Evolutionary conservation across 345 rosid genomes (phyloP).

Genomic region (Eucalyptus cloeziana): DNA sequence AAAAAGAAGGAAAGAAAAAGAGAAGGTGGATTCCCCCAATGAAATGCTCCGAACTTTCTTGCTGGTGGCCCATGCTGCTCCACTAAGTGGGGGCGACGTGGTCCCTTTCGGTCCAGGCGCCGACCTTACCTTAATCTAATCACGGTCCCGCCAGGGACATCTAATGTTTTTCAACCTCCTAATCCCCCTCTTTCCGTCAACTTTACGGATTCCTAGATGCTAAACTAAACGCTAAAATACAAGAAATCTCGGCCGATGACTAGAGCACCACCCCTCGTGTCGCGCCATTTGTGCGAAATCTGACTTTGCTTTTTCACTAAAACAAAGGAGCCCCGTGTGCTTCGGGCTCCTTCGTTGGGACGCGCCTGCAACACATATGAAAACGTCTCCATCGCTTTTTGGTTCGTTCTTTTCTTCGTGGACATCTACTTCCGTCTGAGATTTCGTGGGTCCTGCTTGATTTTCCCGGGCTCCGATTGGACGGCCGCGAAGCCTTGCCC

Average conservation of each 20-base stretch:
- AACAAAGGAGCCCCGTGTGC: background rate
- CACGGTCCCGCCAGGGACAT: background rate
- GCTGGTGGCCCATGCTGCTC: background rate
- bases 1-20: background rate
- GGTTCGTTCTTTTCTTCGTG: background rate
- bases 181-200: background rate
- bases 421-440: background rate
- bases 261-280: background rate
- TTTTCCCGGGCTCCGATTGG: background rate
- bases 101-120: background rate
- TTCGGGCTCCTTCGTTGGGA: background rate
- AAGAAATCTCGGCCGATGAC: background rate
- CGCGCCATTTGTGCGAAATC: background rate
- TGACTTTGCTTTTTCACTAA: background rate
- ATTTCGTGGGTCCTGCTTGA: background rate
- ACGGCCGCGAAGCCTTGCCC: background rate
- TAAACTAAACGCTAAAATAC: background rate
- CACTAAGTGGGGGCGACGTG: background rate
- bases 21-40: background rate
- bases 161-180: background rate
- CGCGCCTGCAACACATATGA: background rate
- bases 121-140: background rate
- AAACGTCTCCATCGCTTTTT: background rate
- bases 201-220: background rate
- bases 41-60: background rate